Evolutionary conservation across 306 rosid species (phyloP).

Genomic region (Potentilla sterilis): DNA sequence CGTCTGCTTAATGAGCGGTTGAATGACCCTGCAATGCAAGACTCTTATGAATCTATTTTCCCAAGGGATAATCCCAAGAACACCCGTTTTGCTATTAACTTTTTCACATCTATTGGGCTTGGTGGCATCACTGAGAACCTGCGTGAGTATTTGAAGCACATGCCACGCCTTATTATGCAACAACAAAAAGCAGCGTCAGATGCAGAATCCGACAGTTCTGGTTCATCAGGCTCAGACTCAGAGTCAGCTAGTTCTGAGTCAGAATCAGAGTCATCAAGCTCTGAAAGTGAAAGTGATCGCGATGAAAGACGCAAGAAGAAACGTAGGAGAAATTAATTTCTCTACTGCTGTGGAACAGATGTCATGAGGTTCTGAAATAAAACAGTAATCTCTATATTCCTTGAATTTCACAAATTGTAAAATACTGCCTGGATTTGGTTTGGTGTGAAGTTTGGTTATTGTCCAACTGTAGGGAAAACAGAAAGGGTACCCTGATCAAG

Average conservation of each 20-base stretch:
- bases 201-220: constrained; percentile 50
- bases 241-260: constrained; percentile 47
- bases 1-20: constrained; percentile 66
- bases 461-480: neutral
- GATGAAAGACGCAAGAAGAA: constrained; percentile 42
- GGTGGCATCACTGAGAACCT: constrained; percentile 90
- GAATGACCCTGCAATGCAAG: constrained; percentile 60
- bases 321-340: constrained; percentile 39
- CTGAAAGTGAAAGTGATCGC: constrained; percentile 44
- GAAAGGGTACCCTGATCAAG: neutral
- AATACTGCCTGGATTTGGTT: neutral
- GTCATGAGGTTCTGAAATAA: neutral
- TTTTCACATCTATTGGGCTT: constrained; percentile 94
- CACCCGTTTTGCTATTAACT: constrained; percentile 84
- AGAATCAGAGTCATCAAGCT: constrained; percentile 49
- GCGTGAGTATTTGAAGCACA: constrained; percentile 81
- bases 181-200: constrained; percentile 60
- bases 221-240: constrained; percentile 49
- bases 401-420: constrained; percentile 1
- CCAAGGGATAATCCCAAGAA: constrained; percentile 87
- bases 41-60: constrained; percentile 67
- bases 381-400: neutral
- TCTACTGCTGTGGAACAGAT: neutral
- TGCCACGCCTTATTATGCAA: constrained; percentile 94
- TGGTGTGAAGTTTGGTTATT: neutral